Evolutionary conservation across 2,329 filamentous ascomycete species (phyloP).

Genomic region (Exophiala spinifera): DNA sequence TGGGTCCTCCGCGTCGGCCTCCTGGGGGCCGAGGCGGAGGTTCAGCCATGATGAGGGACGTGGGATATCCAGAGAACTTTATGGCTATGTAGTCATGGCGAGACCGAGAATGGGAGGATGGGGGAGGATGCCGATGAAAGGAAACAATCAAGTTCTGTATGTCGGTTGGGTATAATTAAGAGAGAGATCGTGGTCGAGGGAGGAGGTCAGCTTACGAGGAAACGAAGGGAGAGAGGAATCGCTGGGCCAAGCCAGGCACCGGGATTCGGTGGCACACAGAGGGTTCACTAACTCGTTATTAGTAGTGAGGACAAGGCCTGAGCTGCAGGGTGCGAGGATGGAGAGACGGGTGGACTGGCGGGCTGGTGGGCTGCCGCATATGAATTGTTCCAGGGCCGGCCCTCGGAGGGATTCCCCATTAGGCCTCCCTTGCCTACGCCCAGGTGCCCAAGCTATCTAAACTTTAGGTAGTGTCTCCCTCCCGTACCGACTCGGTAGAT

Average conservation of each 20-base stretch:
- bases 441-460: too few species aligned
- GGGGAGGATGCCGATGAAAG: not conserved
- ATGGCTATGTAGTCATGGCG: not conserved
- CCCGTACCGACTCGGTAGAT: not conserved
- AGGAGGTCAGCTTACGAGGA: constrained; percentile 7
- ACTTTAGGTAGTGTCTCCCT: too few species aligned
- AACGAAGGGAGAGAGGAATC: not conserved
- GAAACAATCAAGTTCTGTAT: not conserved
- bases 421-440: not conserved
- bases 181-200: not conserved
- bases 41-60: constrained; percentile 22
- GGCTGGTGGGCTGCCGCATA: not conserved
- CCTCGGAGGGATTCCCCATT: not conserved
- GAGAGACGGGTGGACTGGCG: not conserved
- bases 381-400: not conserved
- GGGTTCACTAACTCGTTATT: not conserved
- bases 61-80: constrained; percentile 4
- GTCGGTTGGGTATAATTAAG: not conserved
- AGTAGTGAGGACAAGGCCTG: not conserved
- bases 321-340: not conserved
- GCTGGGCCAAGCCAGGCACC: not conserved
- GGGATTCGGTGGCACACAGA: not conserved
- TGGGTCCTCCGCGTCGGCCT: constrained; percentile 26
- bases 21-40: constrained; percentile 26
- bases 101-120: not conserved